A percentile compares a stretch with the other conserved stretches of the same genome.
Evolutionary conservation across 768 basidiomycete genomes (phyloP).

Genomic region (Lanmaoa pseudosensibilis): DNA sequence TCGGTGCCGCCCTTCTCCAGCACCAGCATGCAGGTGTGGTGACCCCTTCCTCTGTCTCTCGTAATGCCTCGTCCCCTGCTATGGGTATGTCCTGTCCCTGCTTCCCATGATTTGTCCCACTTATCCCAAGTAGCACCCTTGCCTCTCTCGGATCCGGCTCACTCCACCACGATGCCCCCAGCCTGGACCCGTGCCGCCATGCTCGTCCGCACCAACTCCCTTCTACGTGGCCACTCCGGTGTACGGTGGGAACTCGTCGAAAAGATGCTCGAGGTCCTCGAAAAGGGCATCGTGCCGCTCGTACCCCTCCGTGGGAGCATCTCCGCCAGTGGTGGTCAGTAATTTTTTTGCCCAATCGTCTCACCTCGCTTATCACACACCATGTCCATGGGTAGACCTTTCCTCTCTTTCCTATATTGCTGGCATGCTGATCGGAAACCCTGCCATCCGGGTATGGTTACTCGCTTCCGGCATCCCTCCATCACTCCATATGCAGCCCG

Average conservation of each 20-base stretch:
- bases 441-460: constrained; percentile 69
- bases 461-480: constrained; percentile 33
- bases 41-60: constrained; percentile 51
- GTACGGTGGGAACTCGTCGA: constrained; percentile 79
- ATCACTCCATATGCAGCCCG: not conserved
- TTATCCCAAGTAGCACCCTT: constrained; percentile 33
- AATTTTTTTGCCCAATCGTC: not conserved
- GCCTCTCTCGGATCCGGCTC: constrained; percentile 69
- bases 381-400: constrained; percentile 47
- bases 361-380: constrained; percentile 10
- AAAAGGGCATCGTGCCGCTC: constrained; percentile 70
- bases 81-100: constrained; percentile 5
- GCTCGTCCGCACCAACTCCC: constrained; percentile 83
- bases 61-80: not conserved
- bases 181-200: constrained; percentile 89
- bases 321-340: constrained; percentile 75
- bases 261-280: constrained; percentile 72
- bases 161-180: constrained; percentile 76
- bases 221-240: constrained; percentile 86
- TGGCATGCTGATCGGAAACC: constrained; percentile 76
- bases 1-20: constrained; percentile 82
- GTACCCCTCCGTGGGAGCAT: constrained; percentile 85
- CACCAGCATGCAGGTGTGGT: constrained; percentile 75
- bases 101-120: not conserved
- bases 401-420: constrained; percentile 83